Evolutionary conservation across 2,329 filamentous ascomycete species (phyloP).

Genomic region (Chaetomium sp.): DNA sequence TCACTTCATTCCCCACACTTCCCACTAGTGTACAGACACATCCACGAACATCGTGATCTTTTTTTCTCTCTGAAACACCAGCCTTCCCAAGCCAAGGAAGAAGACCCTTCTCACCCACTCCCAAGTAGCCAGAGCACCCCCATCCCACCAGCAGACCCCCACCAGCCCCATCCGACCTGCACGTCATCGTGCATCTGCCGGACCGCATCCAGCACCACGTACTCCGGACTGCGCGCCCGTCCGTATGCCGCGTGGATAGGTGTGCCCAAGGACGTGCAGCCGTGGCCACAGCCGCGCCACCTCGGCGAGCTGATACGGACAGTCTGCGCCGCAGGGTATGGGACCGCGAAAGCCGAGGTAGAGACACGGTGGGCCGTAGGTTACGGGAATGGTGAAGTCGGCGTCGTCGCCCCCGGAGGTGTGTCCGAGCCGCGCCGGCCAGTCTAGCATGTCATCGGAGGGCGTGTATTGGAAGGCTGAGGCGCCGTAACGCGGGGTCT

Average conservation of each 20-base stretch:
- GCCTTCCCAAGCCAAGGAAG: too few relatives aligned
- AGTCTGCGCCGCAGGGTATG: constrained; percentile 19
- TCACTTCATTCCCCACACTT: not conserved
- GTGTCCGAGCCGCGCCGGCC: not conserved
- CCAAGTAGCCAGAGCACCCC: not conserved
- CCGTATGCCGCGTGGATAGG: constrained; percentile 21
- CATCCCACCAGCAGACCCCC: not conserved
- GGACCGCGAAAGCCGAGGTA: constrained; percentile 32
- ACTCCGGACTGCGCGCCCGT: constrained; percentile 5
- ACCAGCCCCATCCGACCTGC: constrained; percentile 1
- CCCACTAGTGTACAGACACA: not conserved
- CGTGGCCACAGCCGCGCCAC: constrained; percentile 27
- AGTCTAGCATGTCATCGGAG: not conserved
- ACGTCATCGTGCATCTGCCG: constrained; percentile 2
- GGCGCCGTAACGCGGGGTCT: constrained; percentile 29
- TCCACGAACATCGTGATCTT: not conserved
- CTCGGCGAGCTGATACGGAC: constrained; percentile 23
- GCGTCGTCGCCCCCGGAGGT: constrained; percentile 11
- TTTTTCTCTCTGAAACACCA: not conserved
- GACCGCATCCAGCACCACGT: constrained; percentile 1
- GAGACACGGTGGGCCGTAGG: constrained; percentile 27
- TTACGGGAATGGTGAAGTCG: constrained; percentile 27
- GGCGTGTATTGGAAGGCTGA: constrained; percentile 35
- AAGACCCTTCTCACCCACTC: not conserved
- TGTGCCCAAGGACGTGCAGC: constrained; percentile 33